A percentile compares a stretch with the other conserved stretches of the same genome.
phyloP scores from a whole-genome alignment of 2,329 filamentous ascomycete genomes.

The Claviceps africana region DNA sequence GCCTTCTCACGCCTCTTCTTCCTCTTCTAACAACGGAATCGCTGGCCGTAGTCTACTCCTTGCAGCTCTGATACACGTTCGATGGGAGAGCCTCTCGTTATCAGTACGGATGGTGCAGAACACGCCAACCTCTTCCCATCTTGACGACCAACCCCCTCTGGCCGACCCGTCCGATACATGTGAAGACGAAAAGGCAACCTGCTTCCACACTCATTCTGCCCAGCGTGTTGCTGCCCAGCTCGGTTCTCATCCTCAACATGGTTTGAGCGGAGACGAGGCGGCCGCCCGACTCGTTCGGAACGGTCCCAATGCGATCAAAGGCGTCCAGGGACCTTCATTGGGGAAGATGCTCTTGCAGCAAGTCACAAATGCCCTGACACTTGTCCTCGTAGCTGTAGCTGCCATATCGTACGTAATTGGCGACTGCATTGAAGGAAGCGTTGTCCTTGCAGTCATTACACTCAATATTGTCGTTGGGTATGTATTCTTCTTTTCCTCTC shows the following conservation, averaged over 20 bases:
- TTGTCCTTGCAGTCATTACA: conserved; percentile 49
- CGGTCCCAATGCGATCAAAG: conserved; percentile 58
- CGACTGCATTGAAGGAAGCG: conserved; percentile 49
- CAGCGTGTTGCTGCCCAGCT: conserved; percentile 22
- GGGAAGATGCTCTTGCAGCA: conserved; percentile 67
- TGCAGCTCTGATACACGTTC: conserved; percentile 19
- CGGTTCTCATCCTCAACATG: conserved; percentile 36
- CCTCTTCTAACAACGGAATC: conserved; percentile 3
- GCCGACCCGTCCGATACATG: conserved; percentile 21
- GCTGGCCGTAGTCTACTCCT: conserved; percentile 3
- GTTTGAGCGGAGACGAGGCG: conserved; percentile 49
- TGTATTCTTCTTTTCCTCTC: not conserved
- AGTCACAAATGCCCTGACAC: conserved; percentile 62
- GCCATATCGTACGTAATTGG: conserved; percentile 51
- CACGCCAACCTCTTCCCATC: conserved; percentile 22
- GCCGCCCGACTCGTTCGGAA: conserved; percentile 49
- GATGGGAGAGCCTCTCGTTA: conserved; percentile 27
- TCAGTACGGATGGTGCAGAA: conserved; percentile 27
- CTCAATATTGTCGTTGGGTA: conserved; percentile 55
- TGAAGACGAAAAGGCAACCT: conserved; percentile 17
- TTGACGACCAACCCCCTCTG: conserved; percentile 27
- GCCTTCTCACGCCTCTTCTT: not conserved
- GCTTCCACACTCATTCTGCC: conserved; percentile 23
- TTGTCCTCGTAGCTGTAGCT: conserved; percentile 64
- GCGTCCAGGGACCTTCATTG: conserved; percentile 55